Percentiles rank a stretch among this genome's conserved stretches.
Evolutionary conservation across 306 rosid genomes (phyloP).

Genomic region (Mimosa bimucronata): DNA sequence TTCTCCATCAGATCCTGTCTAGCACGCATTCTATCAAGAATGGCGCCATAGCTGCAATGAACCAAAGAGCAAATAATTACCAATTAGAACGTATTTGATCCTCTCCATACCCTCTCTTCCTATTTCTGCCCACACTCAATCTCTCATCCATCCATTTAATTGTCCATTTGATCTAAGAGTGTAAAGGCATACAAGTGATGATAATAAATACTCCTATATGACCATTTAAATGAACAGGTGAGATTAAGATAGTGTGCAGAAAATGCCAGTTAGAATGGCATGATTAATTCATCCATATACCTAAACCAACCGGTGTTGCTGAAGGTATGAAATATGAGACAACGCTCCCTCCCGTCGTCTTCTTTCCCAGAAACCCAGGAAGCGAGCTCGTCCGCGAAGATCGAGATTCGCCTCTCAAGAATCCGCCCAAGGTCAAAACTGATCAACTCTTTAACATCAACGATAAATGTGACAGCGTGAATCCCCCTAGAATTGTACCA

Average conservation of each 20-base stretch:
- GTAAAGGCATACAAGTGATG: not conserved
- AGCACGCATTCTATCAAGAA: conserved; percentile 58
- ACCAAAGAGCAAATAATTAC: not conserved
- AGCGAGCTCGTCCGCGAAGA: conserved; percentile 54
- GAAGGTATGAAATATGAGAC: conserved; percentile 79
- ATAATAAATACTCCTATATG: not conserved
- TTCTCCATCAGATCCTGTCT: conserved; percentile 59
- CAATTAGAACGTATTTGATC: no score
- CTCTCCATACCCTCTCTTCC: not conserved
- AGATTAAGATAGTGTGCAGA: not conserved
- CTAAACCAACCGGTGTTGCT: conserved; percentile 97
- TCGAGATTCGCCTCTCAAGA: conserved; percentile 55
- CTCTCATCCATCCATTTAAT: not conserved
- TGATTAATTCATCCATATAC: conserved; percentile 48
- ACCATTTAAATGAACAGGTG: not conserved
- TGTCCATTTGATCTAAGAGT: not conserved
- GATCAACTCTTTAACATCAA: conserved; percentile 60
- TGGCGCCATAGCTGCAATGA: conserved; percentile 70
- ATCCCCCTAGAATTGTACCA: conserved; percentile 83
- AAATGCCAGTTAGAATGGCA: not conserved
- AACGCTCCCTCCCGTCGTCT: conserved; percentile 63
- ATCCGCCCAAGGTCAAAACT: conserved; percentile 59
- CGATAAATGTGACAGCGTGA: conserved; percentile 70
- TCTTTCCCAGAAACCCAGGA: conserved; percentile 61
- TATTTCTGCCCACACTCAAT: not conserved